A percentile compares a stretch with the other conserved stretches of the same genome.
Conservation (phyloP, 192 early-diverging fungal genomes). For the Entomortierella chlamydospora region DNA sequence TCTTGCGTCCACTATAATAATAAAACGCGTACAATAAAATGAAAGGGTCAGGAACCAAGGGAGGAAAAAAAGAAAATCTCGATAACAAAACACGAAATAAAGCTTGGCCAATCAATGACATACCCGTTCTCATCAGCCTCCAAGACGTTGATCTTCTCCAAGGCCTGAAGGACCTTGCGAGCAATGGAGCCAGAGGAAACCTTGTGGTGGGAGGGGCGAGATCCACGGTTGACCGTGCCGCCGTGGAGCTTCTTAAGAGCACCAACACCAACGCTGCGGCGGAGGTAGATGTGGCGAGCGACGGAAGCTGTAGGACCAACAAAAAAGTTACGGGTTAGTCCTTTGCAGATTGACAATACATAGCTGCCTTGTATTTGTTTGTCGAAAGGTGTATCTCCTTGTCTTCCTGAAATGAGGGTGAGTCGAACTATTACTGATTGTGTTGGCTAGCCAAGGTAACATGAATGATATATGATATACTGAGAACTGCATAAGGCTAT, state of each 20-base stretch:
- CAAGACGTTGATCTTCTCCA: slow-evolving; percentile 97
- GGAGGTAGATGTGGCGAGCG: slow-evolving; percentile 98
- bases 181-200: slow-evolving; percentile 88
- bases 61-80: background rate
- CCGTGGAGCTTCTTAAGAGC: slow-evolving; percentile 94
- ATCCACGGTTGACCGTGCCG: slow-evolving; percentile 91
- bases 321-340: background rate
- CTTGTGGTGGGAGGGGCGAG: slow-evolving; percentile 90
- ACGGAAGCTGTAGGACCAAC: slow-evolving; percentile 70
- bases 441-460: too few species aligned
- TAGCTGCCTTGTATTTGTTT: background rate
- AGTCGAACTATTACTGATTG: too few species aligned
- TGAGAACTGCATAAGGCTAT: too few species aligned
- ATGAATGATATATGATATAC: too few species aligned
- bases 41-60: background rate
- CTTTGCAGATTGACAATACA: background rate
- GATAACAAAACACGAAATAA: background rate
- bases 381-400: background rate
- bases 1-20: slow-evolving; percentile 84
- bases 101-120: background rate
- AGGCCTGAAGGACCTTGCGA: slow-evolving; percentile 95
- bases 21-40: background rate
- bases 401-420: too few species aligned
- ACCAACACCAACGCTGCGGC: slow-evolving; percentile 93
- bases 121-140: slow-evolving; percentile 89